Base-by-base conservation (phyloP, 2,329 filamentous ascomycete species). In the Calonectria hawksworthii region DNA sequence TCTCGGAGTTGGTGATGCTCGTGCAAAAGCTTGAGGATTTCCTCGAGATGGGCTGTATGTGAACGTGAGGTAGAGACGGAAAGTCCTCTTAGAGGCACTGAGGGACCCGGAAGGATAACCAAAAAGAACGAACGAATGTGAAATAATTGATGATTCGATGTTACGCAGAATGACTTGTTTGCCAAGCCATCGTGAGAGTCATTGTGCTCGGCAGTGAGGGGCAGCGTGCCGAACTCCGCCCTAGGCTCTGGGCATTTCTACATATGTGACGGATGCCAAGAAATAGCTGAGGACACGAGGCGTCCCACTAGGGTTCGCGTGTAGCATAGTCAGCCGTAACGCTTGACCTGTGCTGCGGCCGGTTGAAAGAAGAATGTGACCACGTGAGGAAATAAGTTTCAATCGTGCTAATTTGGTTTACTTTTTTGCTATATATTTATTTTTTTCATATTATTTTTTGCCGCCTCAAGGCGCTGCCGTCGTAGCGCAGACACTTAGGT, bases 1-100 rank as follows among this genome's bases (percentile, higher is more conserved):
- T 86, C 84, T 85, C 81, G 85, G 85, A 84, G 85, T 86, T 86
- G 83, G 83, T 83, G 80, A 81, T 82, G 78, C 80, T 81, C 78
- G 81, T 82, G 79, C 79, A 81, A 80, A 78, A 78, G 78, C 80
- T 75, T 79, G 78, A 76, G 79, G 79, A 77, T 82, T 81, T 80
- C 73, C 80, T 80, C 77, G 70, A 79, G 80, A 79, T 78, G 73
- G 73, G 76, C 77, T 81, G 77, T 81, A 47, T 47, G 44, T 47
- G 44, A 47, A 80, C 74, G 78, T 76, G 79, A 78, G 76, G 79
- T 75, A 72, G 80, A 80, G 78, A 79, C 78, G 77, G 77, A 63
- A 77, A 74, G 75, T 80, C 75, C 76, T 81, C 77, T 65, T 77
- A 63, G 69, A 75, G 73, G 70, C 61, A 65, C 72, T 21, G 67